phyloP scores from a whole-genome alignment of 331 rosid genomes.

The Malus hybrid region DNA sequence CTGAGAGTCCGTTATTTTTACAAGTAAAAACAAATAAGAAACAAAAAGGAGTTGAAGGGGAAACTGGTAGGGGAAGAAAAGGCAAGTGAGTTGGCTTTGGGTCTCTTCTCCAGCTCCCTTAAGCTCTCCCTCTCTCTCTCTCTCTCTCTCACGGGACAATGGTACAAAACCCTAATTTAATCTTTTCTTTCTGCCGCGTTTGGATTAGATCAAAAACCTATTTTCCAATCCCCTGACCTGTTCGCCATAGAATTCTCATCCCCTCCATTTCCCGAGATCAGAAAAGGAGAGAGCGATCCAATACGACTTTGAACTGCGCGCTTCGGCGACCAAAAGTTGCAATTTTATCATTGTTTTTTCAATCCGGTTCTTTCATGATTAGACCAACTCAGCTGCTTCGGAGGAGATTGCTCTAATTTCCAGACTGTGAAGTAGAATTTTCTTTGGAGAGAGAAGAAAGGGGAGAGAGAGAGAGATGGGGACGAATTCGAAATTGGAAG shows the following conservation, averaged over 20 bases:
- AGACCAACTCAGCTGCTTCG: constrained; percentile 11
- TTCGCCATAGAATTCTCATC: neutral
- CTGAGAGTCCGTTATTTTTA: no score
- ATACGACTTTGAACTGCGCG: constrained; percentile 41
- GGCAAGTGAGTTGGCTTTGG: neutral
- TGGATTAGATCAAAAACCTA: constrained; percentile 24
- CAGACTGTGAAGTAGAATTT: neutral
- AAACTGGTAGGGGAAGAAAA: no score
- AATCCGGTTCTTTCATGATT: constrained; percentile 16
- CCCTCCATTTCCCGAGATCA: constrained; percentile 20
- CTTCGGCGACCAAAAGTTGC: neutral
- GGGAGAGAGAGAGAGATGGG: constrained; percentile 24
- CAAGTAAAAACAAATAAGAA: neutral
- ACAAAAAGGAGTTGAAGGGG: no score
- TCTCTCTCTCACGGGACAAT: constrained; percentile 2
- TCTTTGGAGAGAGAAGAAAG: neutral
- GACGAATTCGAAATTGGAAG: constrained; percentile 73
- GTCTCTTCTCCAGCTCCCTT: constrained; percentile 2
- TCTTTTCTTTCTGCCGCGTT: neutral
- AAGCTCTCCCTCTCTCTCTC: neutral
- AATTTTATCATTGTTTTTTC: neutral
- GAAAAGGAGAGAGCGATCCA: constrained; percentile 35
- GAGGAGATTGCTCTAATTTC: constrained; percentile 7
- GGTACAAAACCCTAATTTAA: constrained; percentile 31
- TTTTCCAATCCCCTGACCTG: constrained; percentile 3